Evolutionary conservation across 1,284 basidiomycete species (phyloP).

Genomic region (Marasmius oreades): DNA sequence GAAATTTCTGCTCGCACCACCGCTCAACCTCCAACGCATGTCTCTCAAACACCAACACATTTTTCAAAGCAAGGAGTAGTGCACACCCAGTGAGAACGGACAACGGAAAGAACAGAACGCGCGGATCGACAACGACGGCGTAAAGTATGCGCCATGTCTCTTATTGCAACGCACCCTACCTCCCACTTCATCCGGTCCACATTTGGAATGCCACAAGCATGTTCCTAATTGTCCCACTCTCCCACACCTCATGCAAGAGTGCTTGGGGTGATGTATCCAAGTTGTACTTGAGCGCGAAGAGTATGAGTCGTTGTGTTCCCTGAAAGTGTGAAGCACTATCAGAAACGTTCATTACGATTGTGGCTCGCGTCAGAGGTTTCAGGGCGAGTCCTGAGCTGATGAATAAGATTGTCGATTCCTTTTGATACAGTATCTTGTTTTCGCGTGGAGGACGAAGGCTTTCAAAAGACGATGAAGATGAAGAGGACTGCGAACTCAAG

Average conservation of each 20-base stretch:
- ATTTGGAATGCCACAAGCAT: constrained; percentile 28
- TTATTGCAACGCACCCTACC: constrained; percentile 40
- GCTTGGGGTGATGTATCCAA: constrained; percentile 55
- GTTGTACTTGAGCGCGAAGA: constrained; percentile 43
- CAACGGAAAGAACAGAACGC: constrained; percentile 13
- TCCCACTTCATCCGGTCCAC: background rate
- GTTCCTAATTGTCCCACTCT: constrained; percentile 43
- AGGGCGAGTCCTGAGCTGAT: constrained; percentile 47
- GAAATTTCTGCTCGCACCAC: background rate
- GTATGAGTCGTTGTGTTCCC: constrained; percentile 54
- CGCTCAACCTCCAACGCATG: background rate
- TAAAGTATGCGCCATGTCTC: constrained; percentile 50
- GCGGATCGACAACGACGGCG: constrained; percentile 39
- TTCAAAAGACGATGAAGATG: constrained; percentile 13
- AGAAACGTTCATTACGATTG: constrained; percentile 1
- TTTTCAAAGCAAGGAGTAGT: background rate
- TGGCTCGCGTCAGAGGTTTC: constrained; percentile 37
- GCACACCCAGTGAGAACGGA: constrained; percentile 1
- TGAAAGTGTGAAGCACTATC: constrained; percentile 20
- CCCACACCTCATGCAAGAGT: constrained; percentile 55
- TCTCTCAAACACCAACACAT: background rate
- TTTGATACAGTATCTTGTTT: constrained; percentile 3
- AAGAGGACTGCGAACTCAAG: background rate
- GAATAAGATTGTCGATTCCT: constrained; percentile 36
- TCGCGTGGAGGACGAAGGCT: constrained; percentile 8